phyloP scores from a whole-genome alignment of 2,329 filamentous ascomycete species.

The Ophiocordyceps camponoti-rufipedis region DNA sequence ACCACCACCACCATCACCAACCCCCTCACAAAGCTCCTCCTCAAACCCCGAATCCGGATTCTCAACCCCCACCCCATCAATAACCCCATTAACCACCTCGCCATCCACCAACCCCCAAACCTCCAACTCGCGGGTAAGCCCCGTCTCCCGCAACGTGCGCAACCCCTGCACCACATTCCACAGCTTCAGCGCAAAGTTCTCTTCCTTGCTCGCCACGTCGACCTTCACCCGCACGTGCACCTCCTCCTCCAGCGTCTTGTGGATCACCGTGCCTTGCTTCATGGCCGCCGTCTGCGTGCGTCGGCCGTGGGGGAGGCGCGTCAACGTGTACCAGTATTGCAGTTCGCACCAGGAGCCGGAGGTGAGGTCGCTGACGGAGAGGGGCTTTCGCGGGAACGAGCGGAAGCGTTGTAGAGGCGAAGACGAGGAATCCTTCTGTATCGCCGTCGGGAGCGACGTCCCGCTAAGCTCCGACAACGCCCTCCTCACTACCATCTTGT shows the following conservation, averaged over 20 bases:
- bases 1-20: not conserved
- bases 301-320: slow-evolving; percentile 49
- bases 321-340: slow-evolving; percentile 79
- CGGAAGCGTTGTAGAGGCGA: slow-evolving; percentile 64
- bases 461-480: slow-evolving; percentile 12
- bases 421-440: too few species aligned
- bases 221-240: slow-evolving; percentile 63
- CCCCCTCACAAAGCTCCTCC: slow-evolving; percentile 27
- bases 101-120: slow-evolving; percentile 76
- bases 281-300: slow-evolving; percentile 66
- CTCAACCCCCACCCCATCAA: slow-evolving; percentile 66
- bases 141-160: slow-evolving; percentile 50
- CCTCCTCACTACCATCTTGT: slow-evolving; percentile 44
- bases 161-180: slow-evolving; percentile 89
- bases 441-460: not conserved
- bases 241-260: slow-evolving; percentile 70
- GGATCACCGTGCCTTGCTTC: slow-evolving; percentile 63
- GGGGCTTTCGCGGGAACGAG: slow-evolving; percentile 53
- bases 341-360: slow-evolving; percentile 91
- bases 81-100: slow-evolving; percentile 72
- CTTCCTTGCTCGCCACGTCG: slow-evolving; percentile 56
- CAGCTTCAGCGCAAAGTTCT: slow-evolving; percentile 61
- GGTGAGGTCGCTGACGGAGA: slow-evolving; percentile 77
- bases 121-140: slow-evolving; percentile 58
- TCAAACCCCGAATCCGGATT: slow-evolving; percentile 60